These are phyloP conservation scores for Pseudogymnoascus sp. DNA, from an alignment of 2,329 filamentous ascomycete genomes.

Conservation along the genomic window DNA sequence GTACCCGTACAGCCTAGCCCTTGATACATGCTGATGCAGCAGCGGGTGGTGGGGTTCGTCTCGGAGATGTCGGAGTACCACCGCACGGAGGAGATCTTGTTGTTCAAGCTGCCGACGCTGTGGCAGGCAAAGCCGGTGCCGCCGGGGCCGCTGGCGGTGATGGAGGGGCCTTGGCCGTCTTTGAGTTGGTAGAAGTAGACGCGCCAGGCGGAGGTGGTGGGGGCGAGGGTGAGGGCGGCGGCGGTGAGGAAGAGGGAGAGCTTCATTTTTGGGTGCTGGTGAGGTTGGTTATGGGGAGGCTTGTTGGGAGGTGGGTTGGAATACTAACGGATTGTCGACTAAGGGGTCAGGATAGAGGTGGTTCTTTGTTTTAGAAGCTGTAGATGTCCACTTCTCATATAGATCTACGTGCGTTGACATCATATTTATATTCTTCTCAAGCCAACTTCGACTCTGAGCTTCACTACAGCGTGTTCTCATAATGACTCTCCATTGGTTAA, in stretches of 20 bases:
- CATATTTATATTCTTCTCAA: background rate
- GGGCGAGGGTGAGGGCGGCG: background rate
- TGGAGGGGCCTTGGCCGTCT: background rate
- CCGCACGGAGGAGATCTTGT: background rate
- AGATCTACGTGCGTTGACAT: background rate
- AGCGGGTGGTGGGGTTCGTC: background rate
- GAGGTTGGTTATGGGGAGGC: background rate
- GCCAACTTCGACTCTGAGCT: background rate
- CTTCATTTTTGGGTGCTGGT: background rate
- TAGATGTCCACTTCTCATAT: background rate
- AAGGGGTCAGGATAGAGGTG: background rate
- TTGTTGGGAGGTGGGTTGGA: background rate
- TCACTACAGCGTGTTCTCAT: background rate
- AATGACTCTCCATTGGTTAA: background rate
- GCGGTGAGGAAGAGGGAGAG: background rate
- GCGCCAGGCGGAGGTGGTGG: background rate
- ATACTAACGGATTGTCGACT: background rate
- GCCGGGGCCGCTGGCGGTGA: background rate
- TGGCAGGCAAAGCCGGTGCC: background rate
- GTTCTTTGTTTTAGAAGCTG: background rate
- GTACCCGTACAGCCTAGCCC: background rate
- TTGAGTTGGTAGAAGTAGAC: slow-evolving; percentile 7
- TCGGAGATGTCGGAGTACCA: background rate
- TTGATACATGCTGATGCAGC: background rate
- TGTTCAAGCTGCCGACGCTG: background rate